Evolutionary conservation across 2,329 filamentous ascomycete species (phyloP).

Genomic region (Bipolaris sorokiniana): DNA sequence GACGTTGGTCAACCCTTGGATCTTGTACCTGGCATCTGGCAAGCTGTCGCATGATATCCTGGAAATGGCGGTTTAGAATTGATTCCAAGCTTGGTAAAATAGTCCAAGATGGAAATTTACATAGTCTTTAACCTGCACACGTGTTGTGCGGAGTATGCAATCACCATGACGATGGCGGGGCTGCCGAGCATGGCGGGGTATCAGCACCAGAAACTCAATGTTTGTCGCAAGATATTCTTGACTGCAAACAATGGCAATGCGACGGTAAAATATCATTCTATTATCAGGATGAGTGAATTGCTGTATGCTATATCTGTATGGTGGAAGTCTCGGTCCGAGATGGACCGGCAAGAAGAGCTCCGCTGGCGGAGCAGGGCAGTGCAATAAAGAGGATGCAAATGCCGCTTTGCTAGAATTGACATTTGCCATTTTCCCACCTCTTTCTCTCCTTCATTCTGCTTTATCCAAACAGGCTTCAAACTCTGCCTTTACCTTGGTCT

Average conservation of each 20-base stretch:
- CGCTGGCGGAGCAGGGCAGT: slow-evolving; percentile 17
- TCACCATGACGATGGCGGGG: slow-evolving; percentile 12
- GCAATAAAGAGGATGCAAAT: slow-evolving; percentile 25
- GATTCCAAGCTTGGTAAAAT: too few relatives aligned
- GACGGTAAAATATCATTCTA: not conserved
- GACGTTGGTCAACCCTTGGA: not conserved
- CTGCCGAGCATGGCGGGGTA: slow-evolving; percentile 11
- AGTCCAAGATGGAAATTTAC: not conserved
- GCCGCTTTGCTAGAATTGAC: slow-evolving; percentile 21
- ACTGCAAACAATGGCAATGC: not conserved
- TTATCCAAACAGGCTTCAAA: not conserved
- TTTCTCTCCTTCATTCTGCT: slow-evolving; percentile 1
- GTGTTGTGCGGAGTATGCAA: not conserved
- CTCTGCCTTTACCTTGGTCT: not conserved
- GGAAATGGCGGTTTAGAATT: not conserved
- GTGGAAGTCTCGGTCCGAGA: slow-evolving; percentile 28
- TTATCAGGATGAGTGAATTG: slow-evolving; percentile 18
- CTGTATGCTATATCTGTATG: slow-evolving; percentile 6
- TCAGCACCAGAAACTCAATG: slow-evolving; percentile 6
- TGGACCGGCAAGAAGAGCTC: slow-evolving; percentile 23
- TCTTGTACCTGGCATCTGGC: not conserved
- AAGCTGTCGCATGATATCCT: not conserved
- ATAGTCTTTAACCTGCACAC: not conserved
- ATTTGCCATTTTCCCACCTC: slow-evolving; percentile 3
- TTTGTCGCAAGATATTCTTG: slow-evolving; percentile 16